A percentile compares a stretch with the other conserved stretches of the same genome.
phyloP scores from a whole-genome alignment of 768 basidiomycete genomes.

The Chalciporus pseudorubinellus region DNA sequence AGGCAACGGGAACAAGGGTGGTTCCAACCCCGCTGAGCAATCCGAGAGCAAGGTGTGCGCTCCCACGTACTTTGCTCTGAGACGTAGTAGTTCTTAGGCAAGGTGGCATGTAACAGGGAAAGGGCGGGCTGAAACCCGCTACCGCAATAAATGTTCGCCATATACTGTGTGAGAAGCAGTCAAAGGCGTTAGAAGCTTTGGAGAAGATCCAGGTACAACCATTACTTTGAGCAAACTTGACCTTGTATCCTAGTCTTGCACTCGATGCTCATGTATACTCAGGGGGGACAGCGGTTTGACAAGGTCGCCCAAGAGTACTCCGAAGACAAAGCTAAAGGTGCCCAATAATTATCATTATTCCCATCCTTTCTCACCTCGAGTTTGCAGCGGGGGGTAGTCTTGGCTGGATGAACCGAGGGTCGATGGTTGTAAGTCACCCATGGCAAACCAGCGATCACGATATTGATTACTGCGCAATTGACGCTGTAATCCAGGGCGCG shows the following conservation, averaged over 20 bases:
- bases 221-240: not conserved
- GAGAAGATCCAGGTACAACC: constrained; percentile 68
- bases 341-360: not conserved
- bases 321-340: constrained; percentile 88
- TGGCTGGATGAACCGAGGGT: constrained; percentile 84
- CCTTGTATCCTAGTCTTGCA: not conserved
- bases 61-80: not conserved
- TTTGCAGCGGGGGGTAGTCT: constrained; percentile 74
- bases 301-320: constrained; percentile 90
- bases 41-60: constrained; percentile 24
- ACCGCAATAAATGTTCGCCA: constrained; percentile 84
- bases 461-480: no score
- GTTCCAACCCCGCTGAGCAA: constrained; percentile 14
- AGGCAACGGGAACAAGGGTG: constrained; percentile 17
- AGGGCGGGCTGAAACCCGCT: constrained; percentile 69
- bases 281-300: constrained; percentile 80
- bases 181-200: constrained; percentile 73
- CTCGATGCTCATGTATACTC: constrained; percentile 18
- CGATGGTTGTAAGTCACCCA: constrained; percentile 63
- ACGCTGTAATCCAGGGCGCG: constrained; percentile 45
- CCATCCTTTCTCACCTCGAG: constrained; percentile 1
- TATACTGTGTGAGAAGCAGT: constrained; percentile 86
- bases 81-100: not conserved
- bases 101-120: constrained; percentile 36
- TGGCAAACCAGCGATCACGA: no score